Evolutionary conservation across 441 rosid genomes (phyloP).

Genomic region (Euphorbia corollata): DNA sequence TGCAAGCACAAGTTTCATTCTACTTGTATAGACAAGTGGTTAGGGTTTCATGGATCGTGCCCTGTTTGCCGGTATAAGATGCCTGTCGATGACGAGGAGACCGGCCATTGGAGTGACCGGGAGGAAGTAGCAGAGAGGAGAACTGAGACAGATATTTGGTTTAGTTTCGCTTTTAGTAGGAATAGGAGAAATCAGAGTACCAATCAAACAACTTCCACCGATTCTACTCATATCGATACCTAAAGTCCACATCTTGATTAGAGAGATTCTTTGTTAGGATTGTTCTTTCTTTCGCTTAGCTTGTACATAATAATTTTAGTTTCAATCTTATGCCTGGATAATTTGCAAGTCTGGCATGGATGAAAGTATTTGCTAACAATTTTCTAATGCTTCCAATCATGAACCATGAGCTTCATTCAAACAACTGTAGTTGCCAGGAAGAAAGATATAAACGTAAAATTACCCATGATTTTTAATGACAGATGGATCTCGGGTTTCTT

Average conservation of each 20-base stretch:
- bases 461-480: not conserved
- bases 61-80: conserved; percentile 75
- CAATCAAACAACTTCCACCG: conserved; percentile 13
- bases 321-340: not conserved
- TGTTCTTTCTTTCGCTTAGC: not conserved
- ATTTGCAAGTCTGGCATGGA: not conserved
- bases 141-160: conserved; percentile 34
- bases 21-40: conserved; percentile 69
- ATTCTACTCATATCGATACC: conserved; percentile 20
- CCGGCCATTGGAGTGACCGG: conserved; percentile 16
- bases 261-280: not conserved
- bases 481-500: conserved; percentile 22
- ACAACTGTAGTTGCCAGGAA: not conserved
- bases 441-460: no score
- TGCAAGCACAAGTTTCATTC: conserved; percentile 74
- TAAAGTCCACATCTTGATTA: conserved; percentile 15
- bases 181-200: conserved; percentile 27
- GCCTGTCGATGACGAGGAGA: conserved; percentile 62
- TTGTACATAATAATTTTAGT: conserved; percentile 2
- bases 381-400: not conserved
- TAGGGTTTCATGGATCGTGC: conserved; percentile 67
- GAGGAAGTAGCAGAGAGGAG: conserved; percentile 18
- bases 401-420: not conserved
- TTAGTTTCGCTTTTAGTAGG: conserved; percentile 30
- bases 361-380: not conserved